phyloP scores from a whole-genome alignment of 805 yeast species.

The Geotrichum ghanense region DNA sequence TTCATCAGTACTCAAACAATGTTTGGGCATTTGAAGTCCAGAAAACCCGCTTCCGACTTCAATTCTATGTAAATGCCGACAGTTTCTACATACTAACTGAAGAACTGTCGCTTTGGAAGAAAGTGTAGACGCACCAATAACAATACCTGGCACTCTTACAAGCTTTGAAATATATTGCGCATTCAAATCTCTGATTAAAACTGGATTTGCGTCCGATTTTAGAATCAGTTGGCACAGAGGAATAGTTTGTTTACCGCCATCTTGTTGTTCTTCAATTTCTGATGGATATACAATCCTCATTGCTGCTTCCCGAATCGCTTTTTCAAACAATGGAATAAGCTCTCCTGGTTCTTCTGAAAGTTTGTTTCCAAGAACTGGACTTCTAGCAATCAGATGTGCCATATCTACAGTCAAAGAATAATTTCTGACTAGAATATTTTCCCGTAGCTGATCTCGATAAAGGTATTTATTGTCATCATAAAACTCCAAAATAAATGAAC shows the following conservation, averaged over 20 bases:
- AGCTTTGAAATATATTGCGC: constrained; percentile 83
- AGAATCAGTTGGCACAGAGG: constrained; percentile 80
- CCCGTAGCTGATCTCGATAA: constrained; percentile 78
- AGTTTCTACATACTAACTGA: constrained; percentile 75
- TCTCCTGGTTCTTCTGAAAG: constrained; percentile 80
- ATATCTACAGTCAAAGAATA: constrained; percentile 64
- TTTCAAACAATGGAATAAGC: constrained; percentile 72
- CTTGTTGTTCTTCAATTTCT: constrained; percentile 31
- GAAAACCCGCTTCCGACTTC: constrained; percentile 60
- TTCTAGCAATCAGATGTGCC: constrained; percentile 77
- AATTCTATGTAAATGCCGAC: constrained; percentile 68
- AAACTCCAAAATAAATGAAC: constrained; percentile 73
- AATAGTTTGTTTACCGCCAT: constrained; percentile 32
- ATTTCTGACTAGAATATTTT: constrained; percentile 67
- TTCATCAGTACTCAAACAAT: constrained; percentile 46
- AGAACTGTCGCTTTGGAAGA: constrained; percentile 77
- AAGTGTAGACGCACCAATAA: constrained; percentile 82
- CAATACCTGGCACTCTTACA: constrained; percentile 84
- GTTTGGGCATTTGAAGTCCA: constrained; percentile 51
- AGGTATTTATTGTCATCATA: constrained; percentile 72
- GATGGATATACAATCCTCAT: constrained; percentile 6
- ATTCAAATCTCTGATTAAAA: constrained; percentile 70
- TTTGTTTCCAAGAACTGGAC: constrained; percentile 79
- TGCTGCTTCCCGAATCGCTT: constrained; percentile 11
- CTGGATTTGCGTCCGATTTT: constrained; percentile 56